Evolutionary conservation across 75 land plant genomes (phyloP), one percentile per base, ranked within the genome.

Genomic region (Cryptomeria japonica): DNA sequence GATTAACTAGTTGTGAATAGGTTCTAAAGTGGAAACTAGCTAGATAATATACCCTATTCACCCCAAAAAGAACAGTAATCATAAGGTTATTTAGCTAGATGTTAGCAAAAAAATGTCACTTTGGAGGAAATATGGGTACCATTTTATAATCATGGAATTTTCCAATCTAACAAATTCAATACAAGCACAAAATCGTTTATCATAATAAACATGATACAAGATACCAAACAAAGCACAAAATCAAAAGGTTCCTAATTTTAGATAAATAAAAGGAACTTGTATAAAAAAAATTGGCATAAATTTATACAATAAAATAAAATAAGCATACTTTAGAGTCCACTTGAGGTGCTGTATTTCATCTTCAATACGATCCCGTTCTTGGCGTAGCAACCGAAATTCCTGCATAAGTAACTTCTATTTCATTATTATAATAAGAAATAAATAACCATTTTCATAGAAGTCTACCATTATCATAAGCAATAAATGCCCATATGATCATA

Each of bases 311-410:
- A 16, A 39, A 80, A 77, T 34, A 80, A 14, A 18, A 80, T 41
- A 18, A 84, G 51, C 91, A 79, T 92, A 96, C 99, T 91, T 95
- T 56, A 97, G 92, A 86, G 91, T 88, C 99, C 99, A 98, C 68
- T 94, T 91, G 39, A 96, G 82, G 87, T 91, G 94, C 88, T 98
- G 97, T 39, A 97, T 92, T 87, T 88, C 87, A 90, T 98, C 99
- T 84, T 98, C 99, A 87, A 98, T 88, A 41, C 46, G 85, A 87
- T 94, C 97, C 5, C 99, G 89, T 83, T 94, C 88, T 41, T 87
- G 89, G 75, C 96, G 93, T 49, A 96, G 70, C 83, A 84, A 36
- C 47, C 88, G 89, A 85, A 98, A 91, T 84, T 97, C 95, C 99
- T 98, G 90, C 87, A 87, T 5, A 37, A 84, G 0, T 0, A 47